Base-by-base conservation (phyloP, 2,329 filamentous ascomycete species). In the Anisogramma anomala region DNA sequence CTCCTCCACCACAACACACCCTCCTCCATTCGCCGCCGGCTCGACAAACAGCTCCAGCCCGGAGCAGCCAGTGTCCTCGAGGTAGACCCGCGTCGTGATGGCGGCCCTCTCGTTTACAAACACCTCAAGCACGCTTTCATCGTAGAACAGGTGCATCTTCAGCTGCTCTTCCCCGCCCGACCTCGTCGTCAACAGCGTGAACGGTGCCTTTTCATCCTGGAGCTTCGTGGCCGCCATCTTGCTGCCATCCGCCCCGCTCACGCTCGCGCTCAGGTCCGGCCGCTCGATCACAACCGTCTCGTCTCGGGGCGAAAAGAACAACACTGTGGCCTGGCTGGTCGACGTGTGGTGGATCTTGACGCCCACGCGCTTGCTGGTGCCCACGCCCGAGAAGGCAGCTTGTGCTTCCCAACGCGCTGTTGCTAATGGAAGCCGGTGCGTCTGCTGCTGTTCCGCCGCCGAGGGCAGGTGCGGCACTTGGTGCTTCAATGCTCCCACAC, bases 21-120 rank as follows among this genome's bases (percentile, higher is more conserved):
- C 8, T 2, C 14, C 30, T 15, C 23, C n/a, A n/a, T n/a, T n/a
- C n/a, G n/a, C 39, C 7, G 14, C 20, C 10, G 27, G 41, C 1
- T 56, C 53, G 1, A 42, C 42, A 14, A 56, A 56, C 44, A 50
- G 52, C 4, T 54, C 55, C 3, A 58, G 43, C 0, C 52, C 49
- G 0, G 35, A 41, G 14, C 50, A 53, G 0, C 45, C 41, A 2
- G 39, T 28, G 0, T 42, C 15, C 19, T 45, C 46, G 20, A 52
- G 48, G 45, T 63, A 65, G 3, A 64, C 50, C 3, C 58, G 52
- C 1, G 66, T 65, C 1, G 59, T 57, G 13, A 68, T 58, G 3
- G 58, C 61, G 11, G 58, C 64, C 9, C 66, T 53, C 7, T 57
- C 57, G 43, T 69, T 68, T 5, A 64, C 59, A 45, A 68, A 69